These are phyloP conservation scores for Cystofilobasidium capitatum DNA, from an alignment of 768 basidiomycete genomes.

Conservation along the genomic window DNA sequence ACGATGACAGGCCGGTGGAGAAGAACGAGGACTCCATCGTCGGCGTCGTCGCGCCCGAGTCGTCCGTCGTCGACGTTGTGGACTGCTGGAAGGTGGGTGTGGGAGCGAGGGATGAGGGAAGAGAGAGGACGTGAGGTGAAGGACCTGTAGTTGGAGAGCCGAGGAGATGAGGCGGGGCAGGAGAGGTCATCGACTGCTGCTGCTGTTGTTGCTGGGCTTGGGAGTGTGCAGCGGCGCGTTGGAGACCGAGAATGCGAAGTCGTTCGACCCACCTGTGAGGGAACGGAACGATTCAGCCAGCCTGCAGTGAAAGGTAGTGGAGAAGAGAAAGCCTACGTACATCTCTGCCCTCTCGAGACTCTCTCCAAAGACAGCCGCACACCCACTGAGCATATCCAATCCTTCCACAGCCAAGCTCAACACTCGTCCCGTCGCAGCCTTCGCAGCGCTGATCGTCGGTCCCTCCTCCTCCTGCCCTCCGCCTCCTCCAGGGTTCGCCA, in stretches of 20 bases:
- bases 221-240: constrained; percentile 44
- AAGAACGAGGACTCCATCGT: no score
- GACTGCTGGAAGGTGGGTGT: no score
- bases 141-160: no score
- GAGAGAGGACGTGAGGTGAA: no score
- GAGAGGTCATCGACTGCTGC: neutral
- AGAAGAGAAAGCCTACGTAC: constrained; percentile 37
- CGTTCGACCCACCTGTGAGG: constrained; percentile 67
- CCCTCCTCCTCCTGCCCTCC: constrained; percentile 76
- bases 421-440: constrained; percentile 67
- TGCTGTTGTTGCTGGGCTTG: neutral
- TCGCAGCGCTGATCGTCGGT: constrained; percentile 46
- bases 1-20: no score
- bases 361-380: constrained; percentile 78
- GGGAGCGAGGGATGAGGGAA: no score
- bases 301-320: neutral
- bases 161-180: no score
- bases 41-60: no score
- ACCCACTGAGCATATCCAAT: constrained; percentile 80
- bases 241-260: constrained; percentile 64
- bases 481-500: constrained; percentile 49
- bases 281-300: neutral
- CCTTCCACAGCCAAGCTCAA: constrained; percentile 80
- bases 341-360: constrained; percentile 78
- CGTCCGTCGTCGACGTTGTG: no score